Evolutionary conservation across 768 basidiomycete genomes (phyloP).

Genomic region (Leccinum pellstonianum): DNA sequence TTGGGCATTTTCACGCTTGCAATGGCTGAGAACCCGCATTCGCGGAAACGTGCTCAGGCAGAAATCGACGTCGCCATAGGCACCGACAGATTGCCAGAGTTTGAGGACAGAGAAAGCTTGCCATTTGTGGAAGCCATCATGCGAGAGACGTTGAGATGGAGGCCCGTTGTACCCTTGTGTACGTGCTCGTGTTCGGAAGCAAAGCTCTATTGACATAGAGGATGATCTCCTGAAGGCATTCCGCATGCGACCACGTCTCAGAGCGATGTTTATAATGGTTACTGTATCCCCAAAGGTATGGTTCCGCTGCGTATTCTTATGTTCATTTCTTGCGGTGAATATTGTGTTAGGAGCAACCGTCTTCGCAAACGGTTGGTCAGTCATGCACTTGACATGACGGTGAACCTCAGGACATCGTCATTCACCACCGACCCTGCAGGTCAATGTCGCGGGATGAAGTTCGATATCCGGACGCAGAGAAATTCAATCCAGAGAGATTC

Average conservation of each 20-base stretch:
- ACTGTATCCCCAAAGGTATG: slow-evolving; percentile 48
- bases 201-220: background rate
- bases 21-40: background rate
- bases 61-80: background rate
- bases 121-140: background rate
- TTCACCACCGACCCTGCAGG: background rate
- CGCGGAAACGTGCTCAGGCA: background rate
- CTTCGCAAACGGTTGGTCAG: slow-evolving; percentile 2
- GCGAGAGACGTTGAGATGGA: background rate
- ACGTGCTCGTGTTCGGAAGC: background rate
- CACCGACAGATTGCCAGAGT: background rate
- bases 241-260: slow-evolving; percentile 30
- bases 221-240: background rate
- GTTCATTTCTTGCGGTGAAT: background rate
- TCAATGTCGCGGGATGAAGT: background rate
- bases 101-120: background rate
- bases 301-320: background rate
- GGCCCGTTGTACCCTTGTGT: background rate
- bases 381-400: background rate
- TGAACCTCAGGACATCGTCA: background rate
- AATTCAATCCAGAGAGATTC: slow-evolving; percentile 14
- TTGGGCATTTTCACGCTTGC: background rate
- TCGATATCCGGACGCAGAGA: slow-evolving; percentile 7
- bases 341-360: background rate
- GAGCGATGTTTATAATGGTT: slow-evolving; percentile 40